Evolutionary conservation across 2,329 filamentous ascomycete genomes (phyloP).

Genomic region (Colletotrichum truncatum): DNA sequence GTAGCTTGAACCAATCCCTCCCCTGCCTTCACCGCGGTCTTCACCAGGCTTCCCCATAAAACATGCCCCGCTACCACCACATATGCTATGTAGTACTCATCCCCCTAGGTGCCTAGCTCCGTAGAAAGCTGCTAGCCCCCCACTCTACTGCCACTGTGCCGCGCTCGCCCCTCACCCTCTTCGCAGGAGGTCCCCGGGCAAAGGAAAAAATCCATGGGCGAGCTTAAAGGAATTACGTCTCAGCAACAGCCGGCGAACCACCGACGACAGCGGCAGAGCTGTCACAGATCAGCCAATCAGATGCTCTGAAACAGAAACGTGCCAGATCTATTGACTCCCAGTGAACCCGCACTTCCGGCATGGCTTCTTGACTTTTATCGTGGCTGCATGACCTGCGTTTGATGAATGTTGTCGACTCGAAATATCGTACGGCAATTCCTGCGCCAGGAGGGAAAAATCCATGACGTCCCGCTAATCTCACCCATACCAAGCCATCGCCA

Average conservation of each 20-base stretch:
- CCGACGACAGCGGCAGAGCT: background rate
- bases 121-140: no score
- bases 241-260: background rate
- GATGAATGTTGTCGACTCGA: background rate
- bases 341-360: constrained; percentile 31
- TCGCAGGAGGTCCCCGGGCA: background rate
- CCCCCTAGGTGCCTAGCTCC: background rate
- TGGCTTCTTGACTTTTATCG: background rate
- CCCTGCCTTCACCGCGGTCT: background rate
- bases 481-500: constrained; percentile 27
- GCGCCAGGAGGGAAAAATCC: background rate
- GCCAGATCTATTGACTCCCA: constrained; percentile 32
- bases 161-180: constrained; percentile 1
- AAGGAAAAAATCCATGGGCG: background rate
- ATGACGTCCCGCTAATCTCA: constrained; percentile 3
- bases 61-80: background rate
- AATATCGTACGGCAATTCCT: constrained; percentile 17
- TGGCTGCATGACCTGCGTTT: background rate
- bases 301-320: constrained; percentile 15
- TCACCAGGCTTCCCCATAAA: background rate
- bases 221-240: constrained; percentile 25
- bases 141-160: background rate
- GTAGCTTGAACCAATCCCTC: constrained; percentile 2
- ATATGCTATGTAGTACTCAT: background rate
- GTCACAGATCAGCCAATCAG: constrained; percentile 24